Base-by-base conservation (phyloP, 306 rosid genomes). In the Alnus rubra region DNA sequence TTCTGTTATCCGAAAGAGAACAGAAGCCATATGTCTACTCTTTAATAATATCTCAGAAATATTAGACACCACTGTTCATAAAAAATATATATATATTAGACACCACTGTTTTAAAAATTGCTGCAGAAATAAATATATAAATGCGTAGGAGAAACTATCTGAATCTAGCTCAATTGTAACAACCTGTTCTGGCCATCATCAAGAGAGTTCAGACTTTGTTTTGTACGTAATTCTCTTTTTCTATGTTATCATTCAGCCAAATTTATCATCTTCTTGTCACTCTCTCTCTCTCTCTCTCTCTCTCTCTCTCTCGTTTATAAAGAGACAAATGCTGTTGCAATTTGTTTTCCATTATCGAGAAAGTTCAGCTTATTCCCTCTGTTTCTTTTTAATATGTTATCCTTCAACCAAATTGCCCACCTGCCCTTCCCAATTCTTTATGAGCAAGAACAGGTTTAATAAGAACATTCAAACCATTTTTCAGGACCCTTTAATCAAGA, bases 401-500 rank as follows among this genome's bases (percentile, higher is more conserved):
- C 78, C 45, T 59, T 18, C 5, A 33, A 6, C 58, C 77, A 79
- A 49, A 49, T 71, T 71, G 72, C 19, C 74, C 49, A 47, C 33
- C 49, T 5, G 13, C 71, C 28, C 13, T 65, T 47, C 16, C 45
- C 71, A 65, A 37, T 23, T 23, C 35, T 33, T 10, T 16, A 19
- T 33, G 13, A 64, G 28, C 28, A 23, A 23, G 28, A 23, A 23
- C 28, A 23, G 28, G 28, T 23, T 23, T 23, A 23, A 23, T 23
- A 23, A 23, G 28, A 23, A 64, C 28, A 1, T 35, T 64, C 7
- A 64, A 35, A 35, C 15, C 16, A 64, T 37, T 14, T 39, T 3
- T 62, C 10, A 33, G 69, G 33, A 63, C 35, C 45, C 19, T 31
- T 37, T 16, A 5, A 64, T 30, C 7, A 30, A 31, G n/a, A 33